Evolutionary conservation across 148 eudicot species (phyloP).

Genomic region (Cornus florida): DNA sequence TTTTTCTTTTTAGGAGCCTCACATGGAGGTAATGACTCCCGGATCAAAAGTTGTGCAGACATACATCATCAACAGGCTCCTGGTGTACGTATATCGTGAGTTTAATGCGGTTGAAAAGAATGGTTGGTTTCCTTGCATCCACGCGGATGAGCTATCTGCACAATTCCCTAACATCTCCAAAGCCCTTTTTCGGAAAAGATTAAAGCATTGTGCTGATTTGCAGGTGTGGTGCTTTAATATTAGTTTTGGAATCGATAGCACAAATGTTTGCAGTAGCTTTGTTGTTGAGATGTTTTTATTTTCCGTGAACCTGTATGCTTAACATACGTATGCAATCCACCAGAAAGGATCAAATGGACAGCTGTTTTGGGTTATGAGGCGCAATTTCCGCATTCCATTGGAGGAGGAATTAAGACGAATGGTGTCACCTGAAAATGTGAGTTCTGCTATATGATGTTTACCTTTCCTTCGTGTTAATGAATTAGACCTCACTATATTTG

Average conservation of each 20-base stretch:
- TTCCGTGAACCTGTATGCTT: neutral
- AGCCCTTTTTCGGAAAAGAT: constrained; percentile 70
- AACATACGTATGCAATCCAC: constrained; percentile 12
- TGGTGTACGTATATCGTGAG: constrained; percentile 87
- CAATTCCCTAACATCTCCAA: constrained; percentile 73
- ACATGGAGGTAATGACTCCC: constrained; percentile 93
- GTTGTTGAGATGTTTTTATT: neutral
- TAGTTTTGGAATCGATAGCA: neutral
- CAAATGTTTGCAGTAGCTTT: constrained; percentile 2
- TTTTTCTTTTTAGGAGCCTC: constrained; percentile 70
- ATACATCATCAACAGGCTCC: constrained; percentile 73
- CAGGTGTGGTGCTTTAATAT: constrained; percentile 47
- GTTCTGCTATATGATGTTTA: constrained; percentile 20
- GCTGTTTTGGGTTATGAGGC: constrained; percentile 77
- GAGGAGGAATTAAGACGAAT: constrained; percentile 94
- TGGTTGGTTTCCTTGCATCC: constrained; percentile 69
- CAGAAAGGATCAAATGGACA: constrained; percentile 80
- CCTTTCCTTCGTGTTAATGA: neutral
- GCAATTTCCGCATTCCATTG: constrained; percentile 80
- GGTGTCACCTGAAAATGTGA: constrained; percentile 95
- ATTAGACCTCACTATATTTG: neutral
- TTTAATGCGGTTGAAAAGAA: constrained; percentile 80
- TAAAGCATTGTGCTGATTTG: constrained; percentile 87
- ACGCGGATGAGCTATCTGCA: constrained; percentile 74
- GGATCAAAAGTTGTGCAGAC: constrained; percentile 70